Conservation (phyloP, 192 early-diverging fungal genomes). For the Radiomyces spectabilis region DNA sequence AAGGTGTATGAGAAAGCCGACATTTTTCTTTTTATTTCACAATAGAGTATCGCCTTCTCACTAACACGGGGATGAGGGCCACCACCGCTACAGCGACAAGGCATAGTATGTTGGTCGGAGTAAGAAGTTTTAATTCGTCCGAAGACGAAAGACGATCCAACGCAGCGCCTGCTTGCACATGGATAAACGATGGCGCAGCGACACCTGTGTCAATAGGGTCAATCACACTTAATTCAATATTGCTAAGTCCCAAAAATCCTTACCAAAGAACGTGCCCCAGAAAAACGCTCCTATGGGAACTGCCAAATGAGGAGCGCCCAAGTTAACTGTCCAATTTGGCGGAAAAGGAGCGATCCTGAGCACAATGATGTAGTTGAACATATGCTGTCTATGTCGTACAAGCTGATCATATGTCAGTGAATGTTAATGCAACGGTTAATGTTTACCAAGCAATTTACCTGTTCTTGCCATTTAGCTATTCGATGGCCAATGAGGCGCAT, state of each 20-base stretch:
- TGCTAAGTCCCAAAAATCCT: background rate
- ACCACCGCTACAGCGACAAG: conserved; percentile 33
- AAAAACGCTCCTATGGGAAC: conserved; percentile 45
- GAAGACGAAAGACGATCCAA: conserved; percentile 37
- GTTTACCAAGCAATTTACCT: conserved; percentile 23
- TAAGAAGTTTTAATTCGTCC: conserved; percentile 39
- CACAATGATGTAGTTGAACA: conserved; percentile 54
- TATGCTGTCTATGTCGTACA: conserved; percentile 40
- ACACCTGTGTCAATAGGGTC: conserved; percentile 32
- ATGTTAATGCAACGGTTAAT: background rate
- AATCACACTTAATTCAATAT: background rate
- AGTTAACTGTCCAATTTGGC: conserved; percentile 53
- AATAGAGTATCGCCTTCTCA: conserved; percentile 19
- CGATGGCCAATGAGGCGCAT: conserved; percentile 35
- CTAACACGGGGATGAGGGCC: conserved; percentile 39
- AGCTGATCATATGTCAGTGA: conserved; percentile 5
- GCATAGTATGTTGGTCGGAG: conserved; percentile 37
- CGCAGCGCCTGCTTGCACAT: conserved; percentile 50
- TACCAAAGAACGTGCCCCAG: conserved; percentile 46
- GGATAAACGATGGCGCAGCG: conserved; percentile 40
- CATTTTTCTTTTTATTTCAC: conserved; percentile 14
- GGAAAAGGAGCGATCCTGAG: conserved; percentile 48
- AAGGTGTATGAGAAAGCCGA: too few species aligned
- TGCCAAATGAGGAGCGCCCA: conserved; percentile 48
- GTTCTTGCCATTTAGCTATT: conserved; percentile 38